phyloP scores from a whole-genome alignment of 2,329 filamentous ascomycete genomes.

The Phaeomoniella chlamydospora region DNA sequence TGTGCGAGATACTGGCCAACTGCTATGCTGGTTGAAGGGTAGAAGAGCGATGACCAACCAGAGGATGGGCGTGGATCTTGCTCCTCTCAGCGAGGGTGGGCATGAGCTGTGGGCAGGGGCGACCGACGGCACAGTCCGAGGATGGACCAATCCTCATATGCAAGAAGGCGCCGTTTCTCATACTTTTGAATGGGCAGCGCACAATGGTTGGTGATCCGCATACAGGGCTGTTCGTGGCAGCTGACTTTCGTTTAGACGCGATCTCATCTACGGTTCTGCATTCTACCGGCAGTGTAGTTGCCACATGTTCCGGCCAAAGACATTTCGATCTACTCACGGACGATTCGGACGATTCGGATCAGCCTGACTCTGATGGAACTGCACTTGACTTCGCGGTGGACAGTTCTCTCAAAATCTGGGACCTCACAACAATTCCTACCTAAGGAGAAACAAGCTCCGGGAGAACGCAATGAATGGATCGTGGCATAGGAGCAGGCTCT shows the following conservation, averaged over 20 bases:
- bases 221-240: neutral
- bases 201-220: conserved; percentile 23
- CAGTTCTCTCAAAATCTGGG: conserved; percentile 7
- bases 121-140: conserved; percentile 36
- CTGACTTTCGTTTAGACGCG: conserved; percentile 18
- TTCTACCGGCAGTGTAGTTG: conserved; percentile 29
- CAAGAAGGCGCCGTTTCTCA: conserved; percentile 25
- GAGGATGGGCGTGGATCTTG: conserved; percentile 39
- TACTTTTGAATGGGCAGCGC: conserved; percentile 26
- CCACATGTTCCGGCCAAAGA: conserved; percentile 33
- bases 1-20: conserved; percentile 36
- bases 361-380: conserved; percentile 7
- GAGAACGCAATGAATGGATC: too few relatives aligned
- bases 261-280: conserved; percentile 32
- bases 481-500: too few relatives aligned
- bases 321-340: conserved; percentile 8
- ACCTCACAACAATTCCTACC: neutral
- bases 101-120: conserved; percentile 47
- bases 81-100: conserved; percentile 15
- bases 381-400: conserved; percentile 9
- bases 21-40: conserved; percentile 34
- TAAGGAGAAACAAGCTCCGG: too few relatives aligned
- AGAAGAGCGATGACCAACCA: conserved; percentile 36
- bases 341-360: conserved; percentile 11
- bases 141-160: conserved; percentile 32